Base-by-base conservation (phyloP, 305 asterid genomes). In the Withania somnifera region DNA sequence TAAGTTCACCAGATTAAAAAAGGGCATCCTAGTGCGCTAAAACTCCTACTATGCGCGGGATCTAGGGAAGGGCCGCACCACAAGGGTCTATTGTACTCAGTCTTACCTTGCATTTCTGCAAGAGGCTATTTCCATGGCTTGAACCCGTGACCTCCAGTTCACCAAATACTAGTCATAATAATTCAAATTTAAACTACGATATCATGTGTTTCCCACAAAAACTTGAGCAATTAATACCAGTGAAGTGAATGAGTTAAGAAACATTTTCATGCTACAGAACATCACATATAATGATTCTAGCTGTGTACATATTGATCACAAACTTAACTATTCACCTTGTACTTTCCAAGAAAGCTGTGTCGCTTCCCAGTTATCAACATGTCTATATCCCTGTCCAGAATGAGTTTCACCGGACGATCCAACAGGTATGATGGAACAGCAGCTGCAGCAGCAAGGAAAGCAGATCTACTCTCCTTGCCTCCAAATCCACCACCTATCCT, bases 401-500 rank as follows among this genome's bases (percentile, higher is more conserved):
- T 93, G 83, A 95, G 61, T 90, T 94, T 95, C 83, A 95, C 98
- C 57, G 98, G 99, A 82, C 95, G 88, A 83, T 95, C 92, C 82
- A 95, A 89, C 75, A 93, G 79, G 87, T 93, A 95, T n/a, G 99
- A 93, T 50, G 99, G 98, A 85, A 94, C 84, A 52, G 98, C 92
- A 38, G 91, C 98, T 69, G 68, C 92, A 22, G 98, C 98, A 83
- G 98, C 97, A 87, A 95, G 30, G 68, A 89, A 83, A 85, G 93
- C 97, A 67, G 98, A 92, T 79, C 98, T 91, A 57, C 98, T 95
- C 84, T 95, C 99, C 90, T 95, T 95, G 81, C 99, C 99, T 81
- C 99, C 99, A 86, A 95, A 95, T 77, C 98, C 99, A 89, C 99
- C 99, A 20, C 98, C 99, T 79, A 94, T 90, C 89, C 99, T 88